Base-by-base conservation (phyloP, 768 basidiomycete species). In the Suillus sp. region DNA sequence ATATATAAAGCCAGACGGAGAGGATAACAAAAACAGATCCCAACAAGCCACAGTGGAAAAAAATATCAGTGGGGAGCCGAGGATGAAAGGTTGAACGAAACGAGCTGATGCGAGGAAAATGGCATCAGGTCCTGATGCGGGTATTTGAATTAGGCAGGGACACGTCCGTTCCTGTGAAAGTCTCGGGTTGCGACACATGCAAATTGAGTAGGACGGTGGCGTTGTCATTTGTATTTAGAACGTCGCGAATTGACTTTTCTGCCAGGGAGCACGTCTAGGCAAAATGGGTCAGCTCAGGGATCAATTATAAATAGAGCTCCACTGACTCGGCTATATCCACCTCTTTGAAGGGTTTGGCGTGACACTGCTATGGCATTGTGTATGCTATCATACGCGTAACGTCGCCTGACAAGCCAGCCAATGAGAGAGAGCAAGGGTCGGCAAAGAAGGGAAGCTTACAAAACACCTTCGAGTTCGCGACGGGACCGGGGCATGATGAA, bases 331-430 rank as follows among this genome's bases (percentile, higher is more conserved):
- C 80, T 79, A 65, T 86, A 86, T 38, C 85, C 84, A 16, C 84
- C 77, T 1, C 83, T 80, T 64, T 86, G 82, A 18, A 92, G 78
- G 20, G 84, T 78, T 22, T 86, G 84, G 51, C 87, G 87, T 68
- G 89, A 87, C 63, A 82, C 83, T 20, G 92, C 80, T 70, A 93
- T 91, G 10, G 85, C 84, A 70, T 93, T 93, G 74, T 93, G 92
- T 61, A 93, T 91, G 13, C 87, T 85, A 66, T 93, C 91, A 69
- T 90, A 86, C 0, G 89, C 84, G 69, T 93, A 93, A 70, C 91
- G 81, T 62, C 86, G 82, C 63, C 91, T 93, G 71, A 61, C 22
- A 34, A 38, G 40, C 53, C 43, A 65, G 57, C 68, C 9, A 68
- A 67, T 61, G 30, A 20, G 51, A 11, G 61, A 22, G n/a, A 9